Conservation (phyloP, 306 rosid genomes). For the Gillenia trifoliata region DNA sequence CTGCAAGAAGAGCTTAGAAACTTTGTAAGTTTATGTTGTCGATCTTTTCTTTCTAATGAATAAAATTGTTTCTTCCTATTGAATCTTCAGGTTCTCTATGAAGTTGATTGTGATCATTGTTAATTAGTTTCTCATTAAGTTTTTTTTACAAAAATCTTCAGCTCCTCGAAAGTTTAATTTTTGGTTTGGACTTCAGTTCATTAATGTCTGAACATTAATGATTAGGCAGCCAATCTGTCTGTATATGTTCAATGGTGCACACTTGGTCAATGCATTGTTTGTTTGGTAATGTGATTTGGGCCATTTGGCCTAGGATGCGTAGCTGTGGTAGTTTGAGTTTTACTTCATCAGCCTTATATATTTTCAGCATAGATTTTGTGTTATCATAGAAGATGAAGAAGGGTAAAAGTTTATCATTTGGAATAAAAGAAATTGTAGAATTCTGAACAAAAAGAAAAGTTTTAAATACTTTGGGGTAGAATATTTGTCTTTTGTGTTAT, state of each 20-base stretch:
- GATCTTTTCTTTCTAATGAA: background rate
- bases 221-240: background rate
- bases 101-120: background rate
- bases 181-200: background rate
- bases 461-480: background rate
- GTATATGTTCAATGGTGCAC: background rate
- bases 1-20: conserved; percentile 82
- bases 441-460: background rate
- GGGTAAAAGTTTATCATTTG: background rate
- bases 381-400: background rate
- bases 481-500: background rate
- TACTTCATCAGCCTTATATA: background rate
- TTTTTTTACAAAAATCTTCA: background rate
- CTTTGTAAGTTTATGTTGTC: conserved; percentile 52
- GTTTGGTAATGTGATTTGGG: background rate
- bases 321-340: background rate
- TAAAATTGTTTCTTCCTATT: conserved; percentile 6
- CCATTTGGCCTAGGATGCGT: background rate
- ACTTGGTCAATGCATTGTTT: background rate
- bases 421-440: background rate
- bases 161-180: background rate
- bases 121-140: background rate
- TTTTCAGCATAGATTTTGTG: background rate
- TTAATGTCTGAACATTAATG: background rate
- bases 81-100: background rate